Evolutionary conservation across 768 basidiomycete species (phyloP), one percentile per base, ranked within the genome.

Genomic region (Phanerodontia chrysosporium): DNA sequence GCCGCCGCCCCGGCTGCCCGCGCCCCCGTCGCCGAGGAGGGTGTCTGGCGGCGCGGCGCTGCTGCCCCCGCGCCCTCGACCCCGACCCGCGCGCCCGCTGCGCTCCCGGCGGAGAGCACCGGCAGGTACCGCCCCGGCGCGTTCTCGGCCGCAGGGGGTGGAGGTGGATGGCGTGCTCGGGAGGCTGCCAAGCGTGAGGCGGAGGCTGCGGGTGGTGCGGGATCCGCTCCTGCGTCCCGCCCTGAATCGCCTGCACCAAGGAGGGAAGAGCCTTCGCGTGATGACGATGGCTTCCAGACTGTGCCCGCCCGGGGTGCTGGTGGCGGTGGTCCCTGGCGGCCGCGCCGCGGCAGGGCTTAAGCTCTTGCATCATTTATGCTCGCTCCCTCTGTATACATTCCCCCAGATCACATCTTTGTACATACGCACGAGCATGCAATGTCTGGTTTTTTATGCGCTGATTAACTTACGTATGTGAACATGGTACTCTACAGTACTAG

Each of bases 281-380:
- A 88, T 44, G 77, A 83, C 3, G 89, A 91, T 65, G 89, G 90
- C 3, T 90, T 90, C 79, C 83, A 86, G 72, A 78, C 83, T 25
- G 85, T 87, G 6, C 71, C 24, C 72, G 57, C 74, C 74, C 65
- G 72, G 75, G 69, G 32, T 35, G 32, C 32, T 6, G 32, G 32
- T 13, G 32, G 32, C 6, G 32, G 32, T 7, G 69, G 64, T 52
- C 72, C 72, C 42, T 79, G 71, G 78, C 71, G 74, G 25, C 58
- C 57, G 2, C 49, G 28, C 8, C 57, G 52, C 27, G 29, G 58
- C 22, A 49, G 61, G 29, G 46, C 58, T 27, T 62, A 39, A 58
- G 30, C 22, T 28, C 18, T 45, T 22, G 35, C 21, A 32, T 54
- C 52, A 42, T 42, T 27, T 3, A 4, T 5, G 24, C 14, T 42